Conservation (phyloP, 108 stramenopile genomes). For the Cyclotella kingstonii region DNA sequence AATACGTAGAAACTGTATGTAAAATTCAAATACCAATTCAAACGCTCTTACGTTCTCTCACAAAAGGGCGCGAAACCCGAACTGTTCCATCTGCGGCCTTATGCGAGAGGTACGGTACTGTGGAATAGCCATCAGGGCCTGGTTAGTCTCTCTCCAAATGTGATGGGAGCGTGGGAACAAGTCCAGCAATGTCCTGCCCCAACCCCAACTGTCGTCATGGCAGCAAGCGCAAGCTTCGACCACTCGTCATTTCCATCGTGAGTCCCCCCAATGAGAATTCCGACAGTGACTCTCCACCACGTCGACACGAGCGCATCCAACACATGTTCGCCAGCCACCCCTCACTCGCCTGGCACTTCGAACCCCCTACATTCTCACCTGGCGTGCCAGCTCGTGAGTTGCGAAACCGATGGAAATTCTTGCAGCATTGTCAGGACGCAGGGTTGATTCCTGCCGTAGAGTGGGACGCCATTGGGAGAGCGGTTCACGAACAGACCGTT, state of each 20-base stretch:
- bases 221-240: constrained; percentile 58
- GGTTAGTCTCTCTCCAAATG: too few species aligned
- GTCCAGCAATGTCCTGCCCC: constrained; percentile 23
- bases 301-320: constrained; percentile 43
- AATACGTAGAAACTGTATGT: too few species aligned
- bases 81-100: too few species aligned
- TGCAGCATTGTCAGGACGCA: constrained; percentile 53
- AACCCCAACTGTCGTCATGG: constrained; percentile 42
- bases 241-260: constrained; percentile 72
- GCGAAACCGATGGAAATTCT: constrained; percentile 56
- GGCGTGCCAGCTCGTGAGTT: constrained; percentile 72
- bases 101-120: too few species aligned
- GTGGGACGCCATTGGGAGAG: constrained; percentile 49
- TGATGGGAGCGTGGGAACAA: not conserved
- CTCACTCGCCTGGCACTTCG: constrained; percentile 50
- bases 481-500: constrained; percentile 18
- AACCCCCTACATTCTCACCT: constrained; percentile 64
- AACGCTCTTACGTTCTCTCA: too few species aligned
- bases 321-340: constrained; percentile 65
- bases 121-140: too few species aligned
- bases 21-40: too few species aligned
- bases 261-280: not conserved
- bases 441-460: constrained; percentile 68
- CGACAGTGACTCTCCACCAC: not conserved
- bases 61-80: too few species aligned